phyloP scores from a whole-genome alignment of 2,329 filamentous ascomycete genomes.

The Aspergillus felis region DNA sequence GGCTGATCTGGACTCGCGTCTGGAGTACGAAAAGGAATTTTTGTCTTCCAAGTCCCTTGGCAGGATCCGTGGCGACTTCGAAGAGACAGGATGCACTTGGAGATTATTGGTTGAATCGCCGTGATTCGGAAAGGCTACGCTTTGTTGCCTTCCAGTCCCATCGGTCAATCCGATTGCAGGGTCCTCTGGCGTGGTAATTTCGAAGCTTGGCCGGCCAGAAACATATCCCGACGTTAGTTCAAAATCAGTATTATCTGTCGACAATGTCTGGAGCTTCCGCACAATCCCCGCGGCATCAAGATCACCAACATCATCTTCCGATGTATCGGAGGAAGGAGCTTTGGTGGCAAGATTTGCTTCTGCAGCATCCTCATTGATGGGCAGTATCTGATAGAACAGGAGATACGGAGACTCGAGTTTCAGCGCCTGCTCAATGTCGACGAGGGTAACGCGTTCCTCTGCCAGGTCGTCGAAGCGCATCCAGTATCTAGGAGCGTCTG shows the following conservation, averaged over 20 bases:
- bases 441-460: slow-evolving; percentile 64
- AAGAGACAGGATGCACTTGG: slow-evolving; percentile 20
- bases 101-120: slow-evolving; percentile 9
- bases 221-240: slow-evolving; percentile 19
- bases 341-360: slow-evolving; percentile 34
- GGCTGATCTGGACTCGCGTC: slow-evolving; percentile 25
- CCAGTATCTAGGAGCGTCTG: slow-evolving; percentile 74
- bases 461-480: slow-evolving; percentile 89
- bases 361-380: slow-evolving; percentile 65
- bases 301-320: slow-evolving; percentile 22
- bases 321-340: slow-evolving; percentile 25
- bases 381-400: slow-evolving; percentile 90
- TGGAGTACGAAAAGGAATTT: slow-evolving; percentile 23
- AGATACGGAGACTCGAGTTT: slow-evolving; percentile 89
- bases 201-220: slow-evolving; percentile 36
- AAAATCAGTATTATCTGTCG: slow-evolving; percentile 14
- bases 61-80: slow-evolving; percentile 22
- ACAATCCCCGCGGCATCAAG: slow-evolving; percentile 16
- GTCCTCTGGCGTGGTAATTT: slow-evolving; percentile 30
- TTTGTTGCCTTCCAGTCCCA: slow-evolving; percentile 20
- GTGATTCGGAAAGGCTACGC: slow-evolving; percentile 26
- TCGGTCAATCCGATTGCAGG: slow-evolving; percentile 13
- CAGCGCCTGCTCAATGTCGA: slow-evolving; percentile 74
- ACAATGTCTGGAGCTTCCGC: slow-evolving; percentile 15
- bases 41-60: slow-evolving; percentile 22